Base-by-base conservation (phyloP, 257 asterid genomes). In the Oldenlandia corymbosa region DNA sequence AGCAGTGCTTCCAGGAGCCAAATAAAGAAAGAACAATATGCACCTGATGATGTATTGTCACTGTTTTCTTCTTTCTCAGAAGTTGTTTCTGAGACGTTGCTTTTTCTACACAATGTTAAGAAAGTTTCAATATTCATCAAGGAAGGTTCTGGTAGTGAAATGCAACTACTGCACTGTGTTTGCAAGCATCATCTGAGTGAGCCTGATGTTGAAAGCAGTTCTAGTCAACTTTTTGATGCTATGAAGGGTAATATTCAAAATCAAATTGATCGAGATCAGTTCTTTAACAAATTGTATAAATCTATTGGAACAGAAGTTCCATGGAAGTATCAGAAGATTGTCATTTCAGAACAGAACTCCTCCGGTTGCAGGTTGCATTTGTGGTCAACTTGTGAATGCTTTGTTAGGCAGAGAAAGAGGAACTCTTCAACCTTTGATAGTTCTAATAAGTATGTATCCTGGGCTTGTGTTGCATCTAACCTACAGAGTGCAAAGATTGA, bases 401-500 rank as follows among this genome's bases (percentile, higher is more conserved):
- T 91, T 50, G 92, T 85, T 54, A 76, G 79, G 73, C 68, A 77
- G 53, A 26, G 43, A 73, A 84, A 75, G 66, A 83, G 74, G 69
- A 80, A 73, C 71, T 76, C 64, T 57, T 72, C 82, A 50, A 63
- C 78, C 62, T 73, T 73, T 52, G 81, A 77, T 76, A 86, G 83
- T 56, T 76, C 71, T 69, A 74, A 71, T 77, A 91, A 85, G 80
- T 76, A 77, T 74, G 79, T 83, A 68, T 94, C 98, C 26, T 91
- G 98, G 96, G 96, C 92, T 64, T 88, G 88, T 78, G 79, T 91
- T 54, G 96, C 98, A 63, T 80, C 94, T 63, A 83, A 86, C 75
- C 73, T 91, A 68, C 76, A 78, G 43, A 76, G 82, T 54, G 75
- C 78, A 42, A 78, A 79, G 68, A 70, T 71, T 73, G 87, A 65